These are phyloP conservation scores for Leishmania aethiopica DNA, from an alignment of 208 protist species.

Conservation along the genomic window DNA sequence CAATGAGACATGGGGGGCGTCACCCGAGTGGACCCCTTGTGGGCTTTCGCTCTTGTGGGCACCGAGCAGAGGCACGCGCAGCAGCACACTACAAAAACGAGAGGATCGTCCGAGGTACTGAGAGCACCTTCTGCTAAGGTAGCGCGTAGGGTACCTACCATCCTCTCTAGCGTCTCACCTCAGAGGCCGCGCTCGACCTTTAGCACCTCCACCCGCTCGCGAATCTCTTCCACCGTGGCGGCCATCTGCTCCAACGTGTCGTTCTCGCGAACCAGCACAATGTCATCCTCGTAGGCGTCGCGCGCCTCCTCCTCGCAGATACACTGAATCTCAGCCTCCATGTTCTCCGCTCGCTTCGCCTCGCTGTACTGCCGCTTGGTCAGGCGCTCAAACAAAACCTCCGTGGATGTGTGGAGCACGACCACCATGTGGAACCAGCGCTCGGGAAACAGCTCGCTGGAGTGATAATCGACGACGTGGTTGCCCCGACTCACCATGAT, in stretches of 20 bases:
- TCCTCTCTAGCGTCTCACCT: neutral
- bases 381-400: constrained; percentile 93
- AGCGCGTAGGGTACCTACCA: neutral
- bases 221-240: constrained; percentile 81
- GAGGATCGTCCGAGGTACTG: neutral
- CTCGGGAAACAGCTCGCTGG: constrained; percentile 97
- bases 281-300: constrained; percentile 91
- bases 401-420: constrained; percentile 93
- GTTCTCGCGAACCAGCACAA: constrained; percentile 87
- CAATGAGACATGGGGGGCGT: neutral
- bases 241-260: constrained; percentile 95
- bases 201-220: constrained; percentile 57
- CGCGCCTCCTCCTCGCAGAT: constrained; percentile 96
- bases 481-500: constrained; percentile 87
- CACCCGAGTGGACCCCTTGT: neutral
- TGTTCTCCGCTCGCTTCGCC: constrained; percentile 96
- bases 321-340: constrained; percentile 97
- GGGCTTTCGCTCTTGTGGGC: no score
- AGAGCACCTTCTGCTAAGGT: neutral
- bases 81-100: neutral
- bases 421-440: constrained; percentile 98
- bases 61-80: neutral
- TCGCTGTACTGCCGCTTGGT: constrained; percentile 90
- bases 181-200: constrained; percentile 33
- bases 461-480: constrained; percentile 96